These are phyloP conservation scores for Boletus smithii DNA, from an alignment of 1,284 basidiomycete species.

Conservation along the genomic window DNA sequence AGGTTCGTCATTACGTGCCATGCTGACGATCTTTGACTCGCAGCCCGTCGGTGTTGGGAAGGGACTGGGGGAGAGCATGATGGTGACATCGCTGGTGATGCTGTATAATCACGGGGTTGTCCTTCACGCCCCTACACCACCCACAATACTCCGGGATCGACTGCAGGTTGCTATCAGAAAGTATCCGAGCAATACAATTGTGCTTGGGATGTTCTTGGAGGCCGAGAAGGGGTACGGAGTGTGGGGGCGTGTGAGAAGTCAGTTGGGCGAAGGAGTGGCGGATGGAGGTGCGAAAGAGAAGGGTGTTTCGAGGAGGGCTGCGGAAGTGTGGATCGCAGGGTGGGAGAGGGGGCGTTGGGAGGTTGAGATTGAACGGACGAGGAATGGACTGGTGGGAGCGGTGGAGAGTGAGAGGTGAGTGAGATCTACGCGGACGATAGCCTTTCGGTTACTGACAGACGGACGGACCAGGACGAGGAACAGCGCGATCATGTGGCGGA, in stretches of 20 bases:
- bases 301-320: conserved; percentile 53
- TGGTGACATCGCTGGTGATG: conserved; percentile 55
- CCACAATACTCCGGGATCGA: conserved; percentile 56
- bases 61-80: conserved; percentile 54
- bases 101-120: conserved; percentile 58
- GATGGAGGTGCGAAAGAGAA: conserved; percentile 48
- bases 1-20: conserved; percentile 39
- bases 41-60: conserved; percentile 28
- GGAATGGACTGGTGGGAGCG: conserved; percentile 58
- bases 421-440: not conserved
- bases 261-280: conserved; percentile 39
- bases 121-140: conserved; percentile 57
- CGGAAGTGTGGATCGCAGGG: conserved; percentile 73
- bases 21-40: conserved; percentile 49
- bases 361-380: conserved; percentile 64
- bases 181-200: conserved; percentile 71
- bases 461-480: conserved; percentile 53
- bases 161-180: conserved; percentile 51
- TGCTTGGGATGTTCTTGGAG: conserved; percentile 76
- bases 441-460: conserved; percentile 12
- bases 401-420: conserved; percentile 64
- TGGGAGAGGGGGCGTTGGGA: conserved; percentile 74
- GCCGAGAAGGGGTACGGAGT: conserved; percentile 71
- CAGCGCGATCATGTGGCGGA: conserved; percentile 72
- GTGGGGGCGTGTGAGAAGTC: conserved; percentile 62